Base-by-base conservation (phyloP, 352 stramenopile species). In the Phytophthora pseudosyringae region DNA sequence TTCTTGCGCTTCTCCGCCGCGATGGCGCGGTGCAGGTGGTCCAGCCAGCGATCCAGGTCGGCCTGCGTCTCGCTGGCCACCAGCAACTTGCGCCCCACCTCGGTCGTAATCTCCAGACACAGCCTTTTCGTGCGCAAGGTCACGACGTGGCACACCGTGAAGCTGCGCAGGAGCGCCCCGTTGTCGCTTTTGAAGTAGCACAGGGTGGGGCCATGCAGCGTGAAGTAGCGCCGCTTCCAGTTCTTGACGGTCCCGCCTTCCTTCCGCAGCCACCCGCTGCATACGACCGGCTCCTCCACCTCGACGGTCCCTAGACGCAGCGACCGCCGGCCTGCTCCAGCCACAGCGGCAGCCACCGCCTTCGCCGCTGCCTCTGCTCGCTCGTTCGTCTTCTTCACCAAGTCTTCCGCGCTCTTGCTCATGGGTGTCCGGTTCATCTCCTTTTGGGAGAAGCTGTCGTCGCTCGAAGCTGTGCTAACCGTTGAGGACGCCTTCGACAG, bases 111-210 rank as follows among this genome's bases (percentile, higher is more conserved):
- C 60, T 95, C 85, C 32, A 94, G 74, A 65, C 83, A 93, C 45
- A 91, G 67, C 61, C 81, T 80, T 70, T 81, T 90, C 13, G 75
- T 81, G 29, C 78, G 80, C 47, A 90, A 58, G 0, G 85, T 78
- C 26, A 87, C 70, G 5, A 95, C 83, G 54, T 92, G 80, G 15
- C 84, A 89, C 11, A 93, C 80, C 11, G 78, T 87, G 31, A 87
- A 75, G 59, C 73, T 89, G 36, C 79, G 75, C 41, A 94, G 62
- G 10, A 93, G 66, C 4, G 83, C 75, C 0, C 85, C 87, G 28
- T 88, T 88, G 64, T 91, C 84, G 41, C 83, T 95, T 65, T 93
- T 91, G 52, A 90, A 95, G 68, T 95, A 95, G 46, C 83, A 88
- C 52, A 95, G 62, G n/a, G 76, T 85, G 38, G 82, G 78, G 6